phyloP scores from a whole-genome alignment of 2,329 filamentous ascomycete genomes.

The Talaromyces sp. region DNA sequence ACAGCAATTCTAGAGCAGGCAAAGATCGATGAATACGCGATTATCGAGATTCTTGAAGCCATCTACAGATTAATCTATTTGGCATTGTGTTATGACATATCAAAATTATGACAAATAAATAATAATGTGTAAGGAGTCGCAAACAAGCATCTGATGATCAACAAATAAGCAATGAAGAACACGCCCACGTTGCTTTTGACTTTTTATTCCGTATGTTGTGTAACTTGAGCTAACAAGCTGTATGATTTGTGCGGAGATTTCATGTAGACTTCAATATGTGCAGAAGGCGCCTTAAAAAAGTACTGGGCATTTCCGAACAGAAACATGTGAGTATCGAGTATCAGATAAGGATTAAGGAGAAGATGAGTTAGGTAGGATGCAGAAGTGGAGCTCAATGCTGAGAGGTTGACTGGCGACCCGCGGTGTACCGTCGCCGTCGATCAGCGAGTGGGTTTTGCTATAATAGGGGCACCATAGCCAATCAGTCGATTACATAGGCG shows the following conservation, averaged over 20 bases:
- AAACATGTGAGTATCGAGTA: background rate
- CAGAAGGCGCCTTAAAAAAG: background rate
- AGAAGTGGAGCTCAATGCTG: background rate
- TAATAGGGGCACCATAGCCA: background rate
- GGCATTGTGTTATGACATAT: background rate
- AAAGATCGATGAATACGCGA: background rate
- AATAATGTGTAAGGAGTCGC: background rate
- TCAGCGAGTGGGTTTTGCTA: background rate
- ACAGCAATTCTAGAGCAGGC: background rate
- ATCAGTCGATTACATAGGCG: background rate
- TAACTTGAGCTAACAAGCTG: background rate
- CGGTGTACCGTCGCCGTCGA: background rate
- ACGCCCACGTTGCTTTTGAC: background rate
- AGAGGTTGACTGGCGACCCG: background rate
- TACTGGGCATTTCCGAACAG: background rate
- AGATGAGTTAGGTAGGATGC: background rate
- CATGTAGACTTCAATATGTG: background rate
- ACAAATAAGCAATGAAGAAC: background rate
- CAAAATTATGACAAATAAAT: background rate
- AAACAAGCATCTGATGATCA: background rate
- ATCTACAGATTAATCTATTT: background rate
- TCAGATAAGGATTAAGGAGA: constrained; percentile 3
- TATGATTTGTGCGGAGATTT: background rate
- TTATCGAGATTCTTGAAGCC: background rate
- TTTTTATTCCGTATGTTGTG: background rate